Evolutionary conservation across 208 protist species (phyloP).

Genomic region (Herpetomonas tarakana): DNA sequence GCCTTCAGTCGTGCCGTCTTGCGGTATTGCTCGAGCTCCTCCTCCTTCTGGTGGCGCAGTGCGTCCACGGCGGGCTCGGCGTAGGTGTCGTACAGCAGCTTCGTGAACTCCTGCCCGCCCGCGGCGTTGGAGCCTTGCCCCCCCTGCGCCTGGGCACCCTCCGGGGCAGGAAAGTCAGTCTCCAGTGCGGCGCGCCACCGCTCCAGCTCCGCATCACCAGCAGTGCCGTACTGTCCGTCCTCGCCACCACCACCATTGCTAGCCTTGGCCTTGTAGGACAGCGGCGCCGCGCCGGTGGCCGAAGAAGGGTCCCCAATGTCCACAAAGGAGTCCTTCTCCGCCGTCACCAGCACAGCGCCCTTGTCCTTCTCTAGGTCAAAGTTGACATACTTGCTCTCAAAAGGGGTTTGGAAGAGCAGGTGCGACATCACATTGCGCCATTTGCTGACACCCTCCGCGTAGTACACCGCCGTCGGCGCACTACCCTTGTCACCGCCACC

Average conservation of each 20-base stretch:
- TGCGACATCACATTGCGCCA: conserved; percentile 64
- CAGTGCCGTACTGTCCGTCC: conserved; percentile 8
- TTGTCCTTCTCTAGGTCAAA: conserved; percentile 50
- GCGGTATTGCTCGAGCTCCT: conserved; percentile 56
- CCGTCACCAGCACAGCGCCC: conserved; percentile 62
- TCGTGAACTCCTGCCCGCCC: conserved; percentile 22
- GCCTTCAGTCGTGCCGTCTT: conserved; percentile 14
- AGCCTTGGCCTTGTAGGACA: neutral
- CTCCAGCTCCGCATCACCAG: conserved; percentile 54
- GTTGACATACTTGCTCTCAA: conserved; percentile 70
- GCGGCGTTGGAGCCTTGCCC: conserved; percentile 18
- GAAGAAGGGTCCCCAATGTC: conserved; percentile 73
- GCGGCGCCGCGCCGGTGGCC: conserved; percentile 18
- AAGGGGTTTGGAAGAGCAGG: conserved; percentile 74
- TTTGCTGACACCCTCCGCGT: conserved; percentile 51
- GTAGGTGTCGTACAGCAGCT: conserved; percentile 48
- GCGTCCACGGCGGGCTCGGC: conserved; percentile 51
- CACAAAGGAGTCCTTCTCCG: conserved; percentile 76
- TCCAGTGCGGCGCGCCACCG: conserved; percentile 56
- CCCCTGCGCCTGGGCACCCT: neutral
- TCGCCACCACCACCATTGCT: conserved; percentile 26
- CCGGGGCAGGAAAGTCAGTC: conserved; percentile 25
- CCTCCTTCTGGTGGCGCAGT: conserved; percentile 61
- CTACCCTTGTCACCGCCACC: neutral
- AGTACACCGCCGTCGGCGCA: neutral